Evolutionary conservation across 139 green algal species (phyloP).

Genomic region (Zygnema circumcarinatum): DNA sequence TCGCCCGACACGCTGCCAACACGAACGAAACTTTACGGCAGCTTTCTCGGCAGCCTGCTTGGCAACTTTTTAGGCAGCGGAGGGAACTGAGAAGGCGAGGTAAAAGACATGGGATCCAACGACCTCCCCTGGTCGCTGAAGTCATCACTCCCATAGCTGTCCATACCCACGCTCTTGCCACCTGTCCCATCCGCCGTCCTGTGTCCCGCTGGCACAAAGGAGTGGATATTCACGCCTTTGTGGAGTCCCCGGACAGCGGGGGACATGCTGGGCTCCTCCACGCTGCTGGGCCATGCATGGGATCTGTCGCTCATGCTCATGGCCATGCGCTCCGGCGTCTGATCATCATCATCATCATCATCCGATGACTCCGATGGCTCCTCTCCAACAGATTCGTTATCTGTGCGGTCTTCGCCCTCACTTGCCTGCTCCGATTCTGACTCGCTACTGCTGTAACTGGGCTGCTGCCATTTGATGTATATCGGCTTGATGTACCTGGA

Average conservation of each 20-base stretch:
- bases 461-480: conserved; percentile 28
- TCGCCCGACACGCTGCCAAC: no score
- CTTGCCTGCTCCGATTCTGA: background rate
- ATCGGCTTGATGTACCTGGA: conserved; percentile 30
- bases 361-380: background rate
- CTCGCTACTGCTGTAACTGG: background rate
- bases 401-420: background rate
- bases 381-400: background rate
- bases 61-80: background rate
- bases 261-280: conserved; percentile 1
- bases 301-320: conserved; percentile 22
- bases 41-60: background rate
- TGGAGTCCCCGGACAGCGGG: background rate
- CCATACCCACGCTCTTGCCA: background rate
- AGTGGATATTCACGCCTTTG: no score
- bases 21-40: background rate
- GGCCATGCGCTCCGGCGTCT: conserved; percentile 5
- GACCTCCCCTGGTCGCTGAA: background rate
- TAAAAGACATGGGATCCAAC: conserved; percentile 34
- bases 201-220: background rate
- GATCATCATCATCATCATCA: background rate
- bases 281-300: background rate
- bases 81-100: conserved; percentile 11
- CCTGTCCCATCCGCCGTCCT: background rate
- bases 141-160: background rate